Evolutionary conservation across 176 grass and related monocot genomes (phyloP), one percentile per base, ranked within the genome.

Genomic region (Tuctoria greenei): DNA sequence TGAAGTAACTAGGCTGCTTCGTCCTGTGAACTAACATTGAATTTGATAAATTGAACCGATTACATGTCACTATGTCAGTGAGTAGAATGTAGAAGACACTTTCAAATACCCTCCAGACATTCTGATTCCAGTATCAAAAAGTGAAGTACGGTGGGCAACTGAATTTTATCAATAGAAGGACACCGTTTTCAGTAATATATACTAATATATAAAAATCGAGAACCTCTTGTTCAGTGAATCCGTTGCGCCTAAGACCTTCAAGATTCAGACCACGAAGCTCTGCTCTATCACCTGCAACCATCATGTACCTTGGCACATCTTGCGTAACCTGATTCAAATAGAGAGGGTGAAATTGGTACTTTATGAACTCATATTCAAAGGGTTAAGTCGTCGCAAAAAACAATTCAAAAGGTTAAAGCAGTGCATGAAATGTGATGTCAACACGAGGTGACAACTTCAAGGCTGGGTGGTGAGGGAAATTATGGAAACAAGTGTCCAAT

Each of bases 221-320:
- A 77, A 98, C 91, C 95, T 98, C 88, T 75, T 76, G 58, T 49
- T 76, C 55, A 64, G 89, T 77, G 59, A 98, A 92, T 76, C 82
- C 76, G 38, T 91, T 87, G 77, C 91, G 84, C 43, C 68, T 85
- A 25, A 98, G 91, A 78, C 95, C 91, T 83, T 94, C 91, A 31
- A 94, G 51, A 86, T 98, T 98, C 65, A 98, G 83, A 67, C 86
- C 89, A 76, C 82, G 86, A 68, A 98, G 89, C 58, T 94, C 91
- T 54, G 95, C 91, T 84, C 91, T 92, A 76, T 89, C 84, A 72
- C 91, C 86, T 45, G 89, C 84, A 74, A 90, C 84, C 91, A 94
- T 94, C 46, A 76, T 92, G 77, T 94, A 98, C 66, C 86, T 94
- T 81, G 95, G 95, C 66, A 94, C 88, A 81, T 98, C 95, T 86